These are phyloP conservation scores for Pyrenophora teres DNA, from an alignment of 2,329 filamentous ascomycete species.

Conservation along the genomic window DNA sequence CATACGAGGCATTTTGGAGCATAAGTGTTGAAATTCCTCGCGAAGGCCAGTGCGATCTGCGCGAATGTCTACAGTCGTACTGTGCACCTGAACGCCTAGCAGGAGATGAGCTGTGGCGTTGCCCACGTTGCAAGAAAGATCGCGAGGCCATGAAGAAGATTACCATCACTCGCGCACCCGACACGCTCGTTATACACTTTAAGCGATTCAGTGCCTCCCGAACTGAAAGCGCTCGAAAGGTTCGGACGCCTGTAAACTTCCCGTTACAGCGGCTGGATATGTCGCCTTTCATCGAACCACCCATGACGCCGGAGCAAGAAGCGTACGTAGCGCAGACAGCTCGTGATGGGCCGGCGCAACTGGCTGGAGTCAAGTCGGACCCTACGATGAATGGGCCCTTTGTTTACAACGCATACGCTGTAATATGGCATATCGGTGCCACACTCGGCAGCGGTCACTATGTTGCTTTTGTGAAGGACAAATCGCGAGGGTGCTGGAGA, in stretches of 20 bases:
- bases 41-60: conserved; percentile 63
- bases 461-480: conserved; percentile 63
- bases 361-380: conserved; percentile 46
- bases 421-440: conserved; percentile 75
- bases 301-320: conserved; percentile 46
- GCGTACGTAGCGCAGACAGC: conserved; percentile 43
- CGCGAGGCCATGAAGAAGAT: conserved; percentile 71
- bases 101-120: conserved; percentile 72
- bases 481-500: conserved; percentile 61
- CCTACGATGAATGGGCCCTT: conserved; percentile 62
- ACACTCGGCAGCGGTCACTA: conserved; percentile 79
- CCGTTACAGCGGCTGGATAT: conserved; percentile 73
- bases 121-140: conserved; percentile 72
- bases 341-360: conserved; percentile 31
- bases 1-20: conserved; percentile 72
- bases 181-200: conserved; percentile 77
- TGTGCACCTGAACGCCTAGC: conserved; percentile 69
- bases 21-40: conserved; percentile 72
- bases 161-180: conserved; percentile 76
- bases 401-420: conserved; percentile 82
- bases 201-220: conserved; percentile 68
- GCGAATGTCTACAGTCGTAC: conserved; percentile 72
- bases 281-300: conserved; percentile 62
- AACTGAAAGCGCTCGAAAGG: conserved; percentile 66
- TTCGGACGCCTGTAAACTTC: conserved; percentile 74